These are phyloP conservation scores for Coemansia javaensis DNA, from an alignment of 192 early-diverging fungal species.

Conservation along the genomic window DNA sequence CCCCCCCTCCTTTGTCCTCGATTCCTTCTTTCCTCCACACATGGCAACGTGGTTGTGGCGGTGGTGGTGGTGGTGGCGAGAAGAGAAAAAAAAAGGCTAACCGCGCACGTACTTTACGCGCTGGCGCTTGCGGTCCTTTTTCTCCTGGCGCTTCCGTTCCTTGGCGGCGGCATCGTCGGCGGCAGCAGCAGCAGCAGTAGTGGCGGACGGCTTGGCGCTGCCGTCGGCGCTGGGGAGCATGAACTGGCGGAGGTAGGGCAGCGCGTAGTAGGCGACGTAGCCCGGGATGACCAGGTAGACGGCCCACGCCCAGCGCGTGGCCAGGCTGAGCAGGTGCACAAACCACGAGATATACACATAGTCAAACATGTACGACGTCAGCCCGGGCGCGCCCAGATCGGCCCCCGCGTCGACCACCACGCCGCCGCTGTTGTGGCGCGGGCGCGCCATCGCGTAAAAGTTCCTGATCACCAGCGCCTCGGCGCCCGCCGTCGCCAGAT, in stretches of 20 bases:
- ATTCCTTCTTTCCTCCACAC: too few species aligned
- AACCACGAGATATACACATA: conserved; percentile 81
- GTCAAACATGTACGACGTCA: conserved; percentile 74
- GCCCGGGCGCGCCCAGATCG: conserved; percentile 48
- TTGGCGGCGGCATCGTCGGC: conserved; percentile 20
- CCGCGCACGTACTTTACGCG: conserved; percentile 32
- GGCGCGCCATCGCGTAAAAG: conserved; percentile 16
- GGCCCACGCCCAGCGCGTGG: conserved; percentile 36
- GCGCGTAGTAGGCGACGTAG: conserved; percentile 18
- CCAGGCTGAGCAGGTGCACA: conserved; percentile 53
- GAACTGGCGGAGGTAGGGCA: conserved; percentile 29
- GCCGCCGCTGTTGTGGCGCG: conserved; percentile 43
- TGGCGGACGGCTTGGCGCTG: background rate
- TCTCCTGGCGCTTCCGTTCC: conserved; percentile 38
- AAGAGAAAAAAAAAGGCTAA: background rate
- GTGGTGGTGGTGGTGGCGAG: too few species aligned
- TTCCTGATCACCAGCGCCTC: conserved; percentile 11
- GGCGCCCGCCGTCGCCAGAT: conserved; percentile 11
- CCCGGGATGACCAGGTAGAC: conserved; percentile 44
- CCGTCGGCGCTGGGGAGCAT: background rate
- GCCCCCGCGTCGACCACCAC: conserved; percentile 47
- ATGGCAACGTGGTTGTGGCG: too few species aligned
- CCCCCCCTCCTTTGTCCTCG: too few species aligned
- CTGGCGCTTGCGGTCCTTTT: conserved; percentile 50
- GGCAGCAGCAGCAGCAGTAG: background rate